Conservation (phyloP, 176 grass and related monocot species). For the Canna indica region DNA sequence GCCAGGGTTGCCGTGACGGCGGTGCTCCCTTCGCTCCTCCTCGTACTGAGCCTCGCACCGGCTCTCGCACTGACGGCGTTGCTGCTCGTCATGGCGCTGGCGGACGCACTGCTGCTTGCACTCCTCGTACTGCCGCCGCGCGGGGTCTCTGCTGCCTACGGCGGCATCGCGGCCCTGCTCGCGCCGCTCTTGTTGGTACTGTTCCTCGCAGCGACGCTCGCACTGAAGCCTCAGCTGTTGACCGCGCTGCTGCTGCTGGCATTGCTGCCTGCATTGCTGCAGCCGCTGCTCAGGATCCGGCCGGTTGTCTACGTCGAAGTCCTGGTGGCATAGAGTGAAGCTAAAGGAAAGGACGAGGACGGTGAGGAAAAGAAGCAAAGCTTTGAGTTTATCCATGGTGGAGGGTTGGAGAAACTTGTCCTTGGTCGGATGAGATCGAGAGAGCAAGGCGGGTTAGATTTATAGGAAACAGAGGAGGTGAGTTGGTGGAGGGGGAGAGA, state of each 20-base stretch:
- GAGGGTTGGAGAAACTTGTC: not conserved
- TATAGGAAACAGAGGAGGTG: conserved; percentile 27
- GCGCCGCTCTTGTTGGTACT: conserved; percentile 9
- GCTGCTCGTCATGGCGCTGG: conserved; percentile 7
- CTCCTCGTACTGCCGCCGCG: not conserved
- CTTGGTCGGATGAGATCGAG: conserved; percentile 10
- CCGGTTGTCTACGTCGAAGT: not conserved
- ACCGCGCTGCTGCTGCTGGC: conserved; percentile 11
- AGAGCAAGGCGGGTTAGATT: conserved; percentile 12
- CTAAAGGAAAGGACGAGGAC: conserved; percentile 28
- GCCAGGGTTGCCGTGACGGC: not conserved
- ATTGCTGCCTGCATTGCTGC: conserved; percentile 20
- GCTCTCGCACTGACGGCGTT: conserved; percentile 9
- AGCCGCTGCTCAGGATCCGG: conserved; percentile 6
- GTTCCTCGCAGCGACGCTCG: not conserved
- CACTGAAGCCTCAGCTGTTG: not conserved
- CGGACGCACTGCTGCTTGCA: conserved; percentile 1
- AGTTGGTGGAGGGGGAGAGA: conserved; percentile 10
- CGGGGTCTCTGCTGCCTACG: not conserved
- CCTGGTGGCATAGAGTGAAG: conserved; percentile 17
- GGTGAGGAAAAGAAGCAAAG: conserved; percentile 26
- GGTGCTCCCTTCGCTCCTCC: conserved; percentile 4
- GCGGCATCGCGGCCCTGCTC: not conserved
- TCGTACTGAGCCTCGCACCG: conserved; percentile 10
- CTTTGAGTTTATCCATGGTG: conserved; percentile 27